These are phyloP conservation scores for Neodidymelliopsis sp. DNA, from an alignment of 2,329 filamentous ascomycete species.

Conservation along the genomic window DNA sequence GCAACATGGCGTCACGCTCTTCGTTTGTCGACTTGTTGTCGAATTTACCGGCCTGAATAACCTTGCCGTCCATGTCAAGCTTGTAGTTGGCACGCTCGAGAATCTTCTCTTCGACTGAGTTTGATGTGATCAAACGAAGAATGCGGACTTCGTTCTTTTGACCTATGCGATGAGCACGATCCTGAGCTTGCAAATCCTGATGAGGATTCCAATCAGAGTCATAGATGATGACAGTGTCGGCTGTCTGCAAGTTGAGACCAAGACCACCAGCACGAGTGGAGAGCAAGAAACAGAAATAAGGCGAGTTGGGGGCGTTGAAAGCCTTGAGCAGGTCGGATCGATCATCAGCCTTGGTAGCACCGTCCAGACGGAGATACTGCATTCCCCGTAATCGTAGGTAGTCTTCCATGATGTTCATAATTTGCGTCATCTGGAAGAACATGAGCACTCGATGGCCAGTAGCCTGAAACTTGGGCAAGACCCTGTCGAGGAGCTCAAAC, in stretches of 20 bases:
- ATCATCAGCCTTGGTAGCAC: slow-evolving; percentile 97
- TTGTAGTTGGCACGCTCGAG: slow-evolving; percentile 96
- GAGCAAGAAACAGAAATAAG: slow-evolving; percentile 98
- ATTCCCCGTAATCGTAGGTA: slow-evolving; percentile 86
- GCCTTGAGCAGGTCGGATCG: slow-evolving; percentile 86
- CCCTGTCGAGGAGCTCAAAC: slow-evolving; percentile 91
- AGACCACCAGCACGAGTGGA: slow-evolving; percentile 98
- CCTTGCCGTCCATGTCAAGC: slow-evolving; percentile 98
- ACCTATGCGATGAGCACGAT: slow-evolving; percentile 99
- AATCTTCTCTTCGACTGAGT: slow-evolving; percentile 98
- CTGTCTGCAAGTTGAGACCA: slow-evolving; percentile 94
- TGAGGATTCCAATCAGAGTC: slow-evolving; percentile 99
- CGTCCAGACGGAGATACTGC: slow-evolving; percentile 89
- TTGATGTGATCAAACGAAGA: slow-evolving; percentile 91
- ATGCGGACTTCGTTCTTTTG: slow-evolving; percentile 99
- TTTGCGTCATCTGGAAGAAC: slow-evolving; percentile 99
- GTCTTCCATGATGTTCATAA: slow-evolving; percentile 99
- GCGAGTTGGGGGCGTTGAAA: slow-evolving; percentile 89
- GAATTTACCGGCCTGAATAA: slow-evolving; percentile 98
- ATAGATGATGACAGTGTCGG: slow-evolving; percentile 99
- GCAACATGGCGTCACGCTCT: slow-evolving; percentile 94
- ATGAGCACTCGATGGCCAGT: slow-evolving; percentile 96
- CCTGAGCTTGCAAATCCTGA: slow-evolving; percentile 97
- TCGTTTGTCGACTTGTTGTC: slow-evolving; percentile 99
- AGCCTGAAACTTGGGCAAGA: slow-evolving; percentile 90